These are phyloP conservation scores for Hyaloscypha finlandica DNA, from an alignment of 495 filamentous ascomycete genomes.

Conservation along the genomic window DNA sequence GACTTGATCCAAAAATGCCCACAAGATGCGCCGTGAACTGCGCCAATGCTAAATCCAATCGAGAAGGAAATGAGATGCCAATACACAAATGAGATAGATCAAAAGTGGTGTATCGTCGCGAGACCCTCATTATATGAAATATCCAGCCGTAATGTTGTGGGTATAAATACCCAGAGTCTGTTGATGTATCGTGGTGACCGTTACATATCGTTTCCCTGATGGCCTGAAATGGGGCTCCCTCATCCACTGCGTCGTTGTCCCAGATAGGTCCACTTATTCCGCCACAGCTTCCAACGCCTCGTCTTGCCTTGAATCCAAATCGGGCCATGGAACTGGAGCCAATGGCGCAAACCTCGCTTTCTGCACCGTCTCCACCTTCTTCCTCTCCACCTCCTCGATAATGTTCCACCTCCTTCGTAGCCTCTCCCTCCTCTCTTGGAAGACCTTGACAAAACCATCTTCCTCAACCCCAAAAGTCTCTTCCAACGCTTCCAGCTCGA, in stretches of 20 bases:
- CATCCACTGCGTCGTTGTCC: neutral
- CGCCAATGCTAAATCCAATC: conserved; percentile 15
- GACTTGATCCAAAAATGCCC: neutral
- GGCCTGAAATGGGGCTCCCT: neutral
- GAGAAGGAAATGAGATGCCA: neutral
- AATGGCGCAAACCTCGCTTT: conserved; percentile 52
- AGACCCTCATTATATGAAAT: neutral
- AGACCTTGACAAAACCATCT: conserved; percentile 44
- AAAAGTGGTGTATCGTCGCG: neutral
- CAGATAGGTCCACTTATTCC: neutral
- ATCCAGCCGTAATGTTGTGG: neutral
- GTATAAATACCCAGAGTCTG: neutral
- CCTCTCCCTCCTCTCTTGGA: conserved; percentile 51
- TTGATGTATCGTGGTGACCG: neutral
- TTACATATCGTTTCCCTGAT: neutral
- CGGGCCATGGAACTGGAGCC: conserved; percentile 45
- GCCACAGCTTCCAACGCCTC: conserved; percentile 22
- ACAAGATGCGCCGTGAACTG: neutral
- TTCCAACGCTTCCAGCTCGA: conserved; percentile 58
- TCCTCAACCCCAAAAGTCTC: conserved; percentile 58
- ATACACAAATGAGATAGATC: neutral
- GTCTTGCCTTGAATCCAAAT: conserved; percentile 9
- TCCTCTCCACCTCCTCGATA: conserved; percentile 63
- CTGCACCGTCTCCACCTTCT: conserved; percentile 54
- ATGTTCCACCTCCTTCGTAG: conserved; percentile 62